Evolutionary conservation across 495 filamentous ascomycete genomes (phyloP).

Genomic region (Penicillium verhagenii): DNA sequence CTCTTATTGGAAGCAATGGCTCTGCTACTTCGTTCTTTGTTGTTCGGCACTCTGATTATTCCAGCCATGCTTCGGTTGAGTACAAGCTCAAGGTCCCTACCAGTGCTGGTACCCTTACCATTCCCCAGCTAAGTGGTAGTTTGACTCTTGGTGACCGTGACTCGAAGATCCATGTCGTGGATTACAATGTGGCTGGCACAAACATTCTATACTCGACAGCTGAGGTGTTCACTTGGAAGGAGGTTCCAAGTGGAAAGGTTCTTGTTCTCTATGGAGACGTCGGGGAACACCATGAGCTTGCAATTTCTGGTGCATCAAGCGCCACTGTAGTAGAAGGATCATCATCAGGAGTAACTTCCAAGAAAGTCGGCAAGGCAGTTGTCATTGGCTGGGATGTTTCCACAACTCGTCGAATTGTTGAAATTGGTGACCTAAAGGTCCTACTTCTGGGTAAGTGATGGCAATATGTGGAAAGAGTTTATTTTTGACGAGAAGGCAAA

Average conservation of each 20-base stretch:
- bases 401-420: slow-evolving; percentile 50
- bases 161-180: slow-evolving; percentile 71
- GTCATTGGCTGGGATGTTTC: slow-evolving; percentile 59
- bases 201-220: slow-evolving; percentile 72
- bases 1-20: slow-evolving; percentile 50
- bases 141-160: slow-evolving; percentile 70
- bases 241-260: slow-evolving; percentile 56
- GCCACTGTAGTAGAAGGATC: slow-evolving; percentile 51
- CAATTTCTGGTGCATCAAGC: slow-evolving; percentile 43
- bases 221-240: slow-evolving; percentile 73
- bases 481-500: not conserved
- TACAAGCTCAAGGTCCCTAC: slow-evolving; percentile 65
- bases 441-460: slow-evolving; percentile 47
- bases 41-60: slow-evolving; percentile 62
- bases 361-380: slow-evolving; percentile 42
- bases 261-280: slow-evolving; percentile 69
- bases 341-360: slow-evolving; percentile 35
- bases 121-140: slow-evolving; percentile 62
- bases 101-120: slow-evolving; percentile 55
- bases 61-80: slow-evolving; percentile 48
- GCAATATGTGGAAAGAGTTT: not conserved
- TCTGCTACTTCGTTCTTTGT: slow-evolving; percentile 59
- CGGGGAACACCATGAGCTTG: slow-evolving; percentile 69
- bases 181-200: slow-evolving; percentile 65
- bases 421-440: slow-evolving; percentile 55